Percentiles rank a stretch among this genome's conserved stretches.
phyloP scores from a whole-genome alignment of 805 yeast species.

The Debaryomyces hansenii region DNA sequence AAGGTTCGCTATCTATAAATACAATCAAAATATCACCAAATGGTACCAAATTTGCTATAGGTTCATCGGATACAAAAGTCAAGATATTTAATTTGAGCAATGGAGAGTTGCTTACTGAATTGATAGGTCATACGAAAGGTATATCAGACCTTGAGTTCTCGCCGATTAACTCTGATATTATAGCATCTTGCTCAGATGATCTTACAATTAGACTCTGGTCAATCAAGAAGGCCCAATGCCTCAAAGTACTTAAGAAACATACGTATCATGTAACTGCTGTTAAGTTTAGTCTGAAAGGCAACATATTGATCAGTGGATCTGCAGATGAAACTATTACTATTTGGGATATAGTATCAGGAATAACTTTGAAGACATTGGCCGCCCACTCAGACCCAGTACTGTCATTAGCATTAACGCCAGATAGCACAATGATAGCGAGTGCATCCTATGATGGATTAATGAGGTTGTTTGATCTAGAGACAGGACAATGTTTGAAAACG shows the following conservation, averaged over 20 bases:
- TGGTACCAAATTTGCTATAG: constrained; percentile 56
- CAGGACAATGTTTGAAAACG: constrained; percentile 92
- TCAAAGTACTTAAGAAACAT: constrained; percentile 66
- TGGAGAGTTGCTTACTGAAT: constrained; percentile 31
- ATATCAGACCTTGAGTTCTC: constrained; percentile 78
- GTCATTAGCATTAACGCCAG: constrained; percentile 69
- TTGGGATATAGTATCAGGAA: constrained; percentile 81
- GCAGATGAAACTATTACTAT: constrained; percentile 88
- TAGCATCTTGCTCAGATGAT: constrained; percentile 90
- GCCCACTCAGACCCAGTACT: constrained; percentile 94
- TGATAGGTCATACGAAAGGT: constrained; percentile 66
- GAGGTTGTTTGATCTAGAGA: constrained; percentile 80
- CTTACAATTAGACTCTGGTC: constrained; percentile 76
- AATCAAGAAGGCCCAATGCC: constrained; percentile 47
- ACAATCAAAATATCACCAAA: constrained; percentile 62
- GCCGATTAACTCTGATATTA: constrained; percentile 60
- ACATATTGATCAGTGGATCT: constrained; percentile 75
- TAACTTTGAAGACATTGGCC: constrained; percentile 72
- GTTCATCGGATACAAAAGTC: constrained; percentile 32
- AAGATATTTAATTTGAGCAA: constrained; percentile 20
- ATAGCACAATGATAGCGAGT: constrained; percentile 78
- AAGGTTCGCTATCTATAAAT: constrained; percentile 26
- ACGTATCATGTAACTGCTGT: constrained; percentile 81
- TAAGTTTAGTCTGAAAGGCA: constrained; percentile 71
- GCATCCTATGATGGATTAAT: constrained; percentile 91